phyloP scores from a whole-genome alignment of 2,329 filamentous ascomycete species.

The Penicillium frequentans region DNA sequence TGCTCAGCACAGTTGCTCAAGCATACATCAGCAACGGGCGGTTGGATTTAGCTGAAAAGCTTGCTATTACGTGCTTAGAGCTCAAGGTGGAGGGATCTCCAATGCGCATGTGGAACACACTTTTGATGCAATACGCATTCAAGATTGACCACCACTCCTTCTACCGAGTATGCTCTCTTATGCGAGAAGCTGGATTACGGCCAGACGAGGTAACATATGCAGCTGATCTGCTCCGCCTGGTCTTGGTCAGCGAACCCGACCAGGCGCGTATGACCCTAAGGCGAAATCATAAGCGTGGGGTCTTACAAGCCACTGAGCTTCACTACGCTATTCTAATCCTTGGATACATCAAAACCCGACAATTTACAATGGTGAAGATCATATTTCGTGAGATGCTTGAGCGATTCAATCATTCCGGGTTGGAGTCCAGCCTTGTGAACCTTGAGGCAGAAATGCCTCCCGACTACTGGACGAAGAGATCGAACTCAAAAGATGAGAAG shows the following conservation, averaged over 20 bases:
- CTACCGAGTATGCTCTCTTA: conserved; percentile 55
- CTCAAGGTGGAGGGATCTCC: conserved; percentile 53
- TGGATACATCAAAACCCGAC: conserved; percentile 51
- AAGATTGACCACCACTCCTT: conserved; percentile 59
- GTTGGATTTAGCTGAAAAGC: conserved; percentile 56
- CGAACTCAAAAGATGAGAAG: conserved; percentile 11
- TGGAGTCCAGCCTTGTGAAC: conserved; percentile 7
- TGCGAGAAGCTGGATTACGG: conserved; percentile 53
- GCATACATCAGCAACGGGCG: conserved; percentile 63
- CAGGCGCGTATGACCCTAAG: conserved; percentile 55
- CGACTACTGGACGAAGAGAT: conserved; percentile 26
- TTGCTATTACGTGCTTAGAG: conserved; percentile 58
- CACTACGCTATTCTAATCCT: conserved; percentile 50
- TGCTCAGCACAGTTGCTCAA: conserved; percentile 66
- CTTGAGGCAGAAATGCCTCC: background rate
- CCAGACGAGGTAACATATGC: conserved; percentile 61
- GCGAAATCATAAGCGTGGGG: conserved; percentile 37
- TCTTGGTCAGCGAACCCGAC: conserved; percentile 53
- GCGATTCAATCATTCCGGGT: conserved; percentile 33
- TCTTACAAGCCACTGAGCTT: conserved; percentile 42
- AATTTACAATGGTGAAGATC: conserved; percentile 51
- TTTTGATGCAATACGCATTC: conserved; percentile 69
- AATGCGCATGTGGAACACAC: conserved; percentile 73
- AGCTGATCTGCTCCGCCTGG: conserved; percentile 60
- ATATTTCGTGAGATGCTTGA: conserved; percentile 47